Evolutionary conservation across 768 basidiomycete genomes (phyloP).

Genomic region (Asterophora parasitica): DNA sequence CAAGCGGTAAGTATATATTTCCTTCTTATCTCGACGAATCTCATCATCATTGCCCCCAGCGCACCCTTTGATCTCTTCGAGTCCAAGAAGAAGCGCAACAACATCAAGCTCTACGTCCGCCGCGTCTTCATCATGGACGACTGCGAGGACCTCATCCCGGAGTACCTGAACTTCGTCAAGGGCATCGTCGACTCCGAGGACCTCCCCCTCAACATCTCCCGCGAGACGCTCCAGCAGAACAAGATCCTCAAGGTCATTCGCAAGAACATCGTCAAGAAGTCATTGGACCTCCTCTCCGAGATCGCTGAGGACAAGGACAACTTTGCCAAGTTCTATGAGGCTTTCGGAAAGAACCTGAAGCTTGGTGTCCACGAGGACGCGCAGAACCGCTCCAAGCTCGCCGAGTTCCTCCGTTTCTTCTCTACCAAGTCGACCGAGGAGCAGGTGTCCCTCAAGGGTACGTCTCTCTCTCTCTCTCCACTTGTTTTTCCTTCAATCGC

Average conservation of each 20-base stretch:
- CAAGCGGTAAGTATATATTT: conserved; percentile 80
- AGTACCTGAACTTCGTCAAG: conserved; percentile 99
- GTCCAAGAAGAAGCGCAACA: conserved; percentile 99
- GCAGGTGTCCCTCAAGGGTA: conserved; percentile 89
- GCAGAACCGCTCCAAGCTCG: conserved; percentile 98
- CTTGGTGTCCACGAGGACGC: conserved; percentile 99
- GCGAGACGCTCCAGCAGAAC: conserved; percentile 99
- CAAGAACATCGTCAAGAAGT: conserved; percentile 99
- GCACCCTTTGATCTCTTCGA: conserved; percentile 99
- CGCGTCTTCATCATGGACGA: conserved; percentile 99
- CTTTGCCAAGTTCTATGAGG: conserved; percentile 94
- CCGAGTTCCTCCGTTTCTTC: conserved; percentile 98
- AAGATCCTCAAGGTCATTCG: conserved; percentile 99
- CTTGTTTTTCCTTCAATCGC: not conserved
- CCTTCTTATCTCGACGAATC: no score
- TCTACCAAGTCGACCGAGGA: conserved; percentile 93
- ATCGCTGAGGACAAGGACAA: conserved; percentile 99
- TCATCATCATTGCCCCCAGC: conserved; percentile 32
- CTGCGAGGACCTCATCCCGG: conserved; percentile 98
- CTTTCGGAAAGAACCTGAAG: conserved; percentile 99
- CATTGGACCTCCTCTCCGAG: conserved; percentile 89
- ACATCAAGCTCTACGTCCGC: conserved; percentile 99
- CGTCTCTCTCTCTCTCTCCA: conserved; percentile 4
- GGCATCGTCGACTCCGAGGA: conserved; percentile 99
- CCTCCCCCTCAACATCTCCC: conserved; percentile 98